Base-by-base conservation (phyloP, 331 rosid species). In the Saraca asoca region DNA sequence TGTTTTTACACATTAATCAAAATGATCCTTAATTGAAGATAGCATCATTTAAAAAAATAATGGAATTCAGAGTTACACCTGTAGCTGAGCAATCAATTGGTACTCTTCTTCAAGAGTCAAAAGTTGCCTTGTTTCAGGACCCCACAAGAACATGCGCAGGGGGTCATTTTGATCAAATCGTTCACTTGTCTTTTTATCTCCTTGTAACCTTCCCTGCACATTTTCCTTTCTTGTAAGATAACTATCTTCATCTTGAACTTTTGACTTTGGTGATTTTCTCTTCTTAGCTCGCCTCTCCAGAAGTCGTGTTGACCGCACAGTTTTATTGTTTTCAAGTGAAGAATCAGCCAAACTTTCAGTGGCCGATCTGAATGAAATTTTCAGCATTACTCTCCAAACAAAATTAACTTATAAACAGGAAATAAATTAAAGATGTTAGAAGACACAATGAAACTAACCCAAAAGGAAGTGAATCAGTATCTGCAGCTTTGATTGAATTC, bases 121-220 rank as follows among this genome's bases (percentile, higher is more conserved):
- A 72, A 91, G 91, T 70, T 86, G 87, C 62, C 64, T 91, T 54
- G 91, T 69, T 82, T 87, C 91, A 42, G 91, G 84, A 74, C 81
- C 85, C 80, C 85, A 71, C 79, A 81, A 76, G 80, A 86, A 88
- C 72, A 74, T 16, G 44, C 80, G 81, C 69, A 82, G 77, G 51
- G 91, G 83, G 53, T 86, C 89, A 33, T 76, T 80, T 63, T 75
- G 82, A 74, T 84, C 80, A 37, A 66, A 16, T 33, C 83, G 84
- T 84, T 86, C 83, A 10, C 57, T 64, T 59, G 50, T 58, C 70
- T 75, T 86, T 79, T 66, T 82, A 58, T 72, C 64, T 62, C 65
- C 44, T 6, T 57, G 77, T 66, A 78, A 52, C 69, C 75, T 66
- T 80, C 73, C 70, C 13, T 53, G 44, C 6, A 76, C 41, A 51